Conservation (phyloP, 148 eudicot species). For the Fagopyrum homotropicum region DNA sequence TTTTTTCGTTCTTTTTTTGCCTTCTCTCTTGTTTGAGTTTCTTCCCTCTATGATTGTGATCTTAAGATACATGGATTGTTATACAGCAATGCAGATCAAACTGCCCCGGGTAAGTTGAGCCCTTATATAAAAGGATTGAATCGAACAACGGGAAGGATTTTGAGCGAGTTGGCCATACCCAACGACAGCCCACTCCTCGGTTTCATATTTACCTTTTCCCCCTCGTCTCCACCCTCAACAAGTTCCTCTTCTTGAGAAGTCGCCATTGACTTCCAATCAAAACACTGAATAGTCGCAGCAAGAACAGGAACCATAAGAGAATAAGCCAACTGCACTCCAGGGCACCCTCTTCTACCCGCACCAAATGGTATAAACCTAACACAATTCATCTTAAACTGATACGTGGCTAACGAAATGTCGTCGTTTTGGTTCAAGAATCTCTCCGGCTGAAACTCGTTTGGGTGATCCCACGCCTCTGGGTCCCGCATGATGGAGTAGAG, state of each 20-base stretch:
- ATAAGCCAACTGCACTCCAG: slow-evolving; percentile 16
- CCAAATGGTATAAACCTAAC: slow-evolving; percentile 19
- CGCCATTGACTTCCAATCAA: slow-evolving; percentile 16
- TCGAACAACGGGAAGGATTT: slow-evolving; percentile 10
- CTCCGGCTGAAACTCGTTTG: slow-evolving; percentile 30
- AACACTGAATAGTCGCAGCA: slow-evolving; percentile 18
- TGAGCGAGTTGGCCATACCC: slow-evolving; percentile 22
- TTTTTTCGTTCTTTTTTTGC: no score
- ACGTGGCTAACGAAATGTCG: background rate
- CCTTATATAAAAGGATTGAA: slow-evolving; percentile 15
- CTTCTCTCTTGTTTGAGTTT: background rate
- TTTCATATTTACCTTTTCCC: slow-evolving; percentile 14
- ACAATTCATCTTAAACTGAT: slow-evolving; percentile 2
- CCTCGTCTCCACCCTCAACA: background rate
- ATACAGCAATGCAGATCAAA: background rate
- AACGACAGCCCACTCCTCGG: slow-evolving; percentile 21
- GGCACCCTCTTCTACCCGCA: slow-evolving; percentile 24
- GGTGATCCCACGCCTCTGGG: slow-evolving; percentile 26
- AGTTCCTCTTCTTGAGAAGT: background rate
- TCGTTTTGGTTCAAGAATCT: slow-evolving; percentile 19
- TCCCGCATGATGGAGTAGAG: slow-evolving; percentile 27
- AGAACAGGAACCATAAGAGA: slow-evolving; percentile 14
- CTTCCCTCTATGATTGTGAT: background rate
- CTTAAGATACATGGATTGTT: background rate
- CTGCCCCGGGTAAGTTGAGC: no score